Evolutionary conservation across 768 basidiomycete species (phyloP).

Genomic region (Suillus paluster): DNA sequence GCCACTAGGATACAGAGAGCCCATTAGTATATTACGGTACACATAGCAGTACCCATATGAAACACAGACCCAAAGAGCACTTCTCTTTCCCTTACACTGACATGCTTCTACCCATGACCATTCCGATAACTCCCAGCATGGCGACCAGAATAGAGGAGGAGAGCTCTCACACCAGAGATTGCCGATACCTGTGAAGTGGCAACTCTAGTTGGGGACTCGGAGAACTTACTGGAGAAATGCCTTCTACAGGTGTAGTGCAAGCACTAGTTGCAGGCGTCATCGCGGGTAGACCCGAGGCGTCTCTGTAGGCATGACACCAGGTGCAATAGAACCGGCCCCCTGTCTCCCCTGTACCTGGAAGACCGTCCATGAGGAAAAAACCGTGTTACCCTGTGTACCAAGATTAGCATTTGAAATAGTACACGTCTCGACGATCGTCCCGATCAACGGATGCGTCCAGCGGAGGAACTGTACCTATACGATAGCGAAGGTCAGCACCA

Average conservation of each 20-base stretch:
- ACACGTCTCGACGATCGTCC: conserved; percentile 18
- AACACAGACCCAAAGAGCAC: conserved; percentile 7
- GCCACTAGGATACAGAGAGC: conserved; percentile 6
- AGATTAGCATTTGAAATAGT: conserved; percentile 8
- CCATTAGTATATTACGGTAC: conserved; percentile 5
- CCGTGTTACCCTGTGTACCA: neutral
- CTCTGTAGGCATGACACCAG: neutral
- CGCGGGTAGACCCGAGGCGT: neutral
- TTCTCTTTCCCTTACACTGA: conserved; percentile 1
- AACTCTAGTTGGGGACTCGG: neutral
- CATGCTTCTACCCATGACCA: conserved; percentile 3
- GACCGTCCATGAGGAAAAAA: too few species aligned
- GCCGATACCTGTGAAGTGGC: conserved; percentile 5
- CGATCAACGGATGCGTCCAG: conserved; percentile 7
- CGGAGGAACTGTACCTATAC: conserved; percentile 12
- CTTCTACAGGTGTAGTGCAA: neutral
- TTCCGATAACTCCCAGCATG: conserved; percentile 10
- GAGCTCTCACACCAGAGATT: conserved; percentile 8
- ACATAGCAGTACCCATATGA: neutral
- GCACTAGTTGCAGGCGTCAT: neutral
- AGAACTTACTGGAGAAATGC: conserved; percentile 9
- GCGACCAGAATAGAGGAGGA: conserved; percentile 1
- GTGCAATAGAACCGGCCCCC: conserved; percentile 15
- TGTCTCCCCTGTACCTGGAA: conserved; percentile 15
- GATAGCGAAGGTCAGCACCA: conserved; percentile 1